Percentiles rank a stretch among this genome's conserved stretches.
Conservation (phyloP, 306 rosid genomes). For the Ziziphus jujuba region DNA sequence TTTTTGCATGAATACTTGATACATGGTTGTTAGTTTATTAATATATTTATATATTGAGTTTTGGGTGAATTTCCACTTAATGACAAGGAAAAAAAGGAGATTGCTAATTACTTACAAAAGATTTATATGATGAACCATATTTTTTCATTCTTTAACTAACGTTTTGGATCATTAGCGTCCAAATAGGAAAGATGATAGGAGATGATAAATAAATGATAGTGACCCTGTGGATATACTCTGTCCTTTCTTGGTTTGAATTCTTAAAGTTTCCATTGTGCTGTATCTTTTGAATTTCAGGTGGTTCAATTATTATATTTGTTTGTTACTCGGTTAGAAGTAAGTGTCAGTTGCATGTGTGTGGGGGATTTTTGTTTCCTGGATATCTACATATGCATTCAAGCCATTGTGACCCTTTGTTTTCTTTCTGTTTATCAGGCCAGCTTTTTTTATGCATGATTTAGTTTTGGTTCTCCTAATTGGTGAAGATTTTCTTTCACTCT, state of each 20-base stretch:
- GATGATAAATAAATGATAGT: not conserved
- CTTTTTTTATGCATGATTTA: slow-evolving; percentile 49
- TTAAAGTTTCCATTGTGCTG: not conserved
- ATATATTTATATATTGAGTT: not conserved
- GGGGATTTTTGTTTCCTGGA: not conserved
- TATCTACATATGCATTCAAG: not conserved
- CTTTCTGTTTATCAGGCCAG: slow-evolving; percentile 48
- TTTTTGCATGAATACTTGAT: not conserved
- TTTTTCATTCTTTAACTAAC: too few species aligned
- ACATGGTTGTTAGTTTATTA: not conserved
- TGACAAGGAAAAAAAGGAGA: too few species aligned
- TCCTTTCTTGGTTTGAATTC: slow-evolving; percentile 9
- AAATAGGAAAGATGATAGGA: not conserved
- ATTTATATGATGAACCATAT: not conserved
- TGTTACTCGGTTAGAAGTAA: not conserved
- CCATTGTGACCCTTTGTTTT: slow-evolving; percentile 8
- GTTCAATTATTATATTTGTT: not conserved
- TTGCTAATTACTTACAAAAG: not conserved
- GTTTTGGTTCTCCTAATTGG: slow-evolving; percentile 45
- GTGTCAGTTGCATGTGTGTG: not conserved
- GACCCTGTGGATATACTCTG: not conserved
- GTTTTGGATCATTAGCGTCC: not conserved
- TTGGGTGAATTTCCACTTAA: not conserved
- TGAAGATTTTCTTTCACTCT: slow-evolving; percentile 77
- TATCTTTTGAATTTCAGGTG: not conserved